Percentiles rank a stretch among this genome's conserved stretches.
Conservation (phyloP, 257 asterid genomes). For the Paraleonurus japonicus region DNA sequence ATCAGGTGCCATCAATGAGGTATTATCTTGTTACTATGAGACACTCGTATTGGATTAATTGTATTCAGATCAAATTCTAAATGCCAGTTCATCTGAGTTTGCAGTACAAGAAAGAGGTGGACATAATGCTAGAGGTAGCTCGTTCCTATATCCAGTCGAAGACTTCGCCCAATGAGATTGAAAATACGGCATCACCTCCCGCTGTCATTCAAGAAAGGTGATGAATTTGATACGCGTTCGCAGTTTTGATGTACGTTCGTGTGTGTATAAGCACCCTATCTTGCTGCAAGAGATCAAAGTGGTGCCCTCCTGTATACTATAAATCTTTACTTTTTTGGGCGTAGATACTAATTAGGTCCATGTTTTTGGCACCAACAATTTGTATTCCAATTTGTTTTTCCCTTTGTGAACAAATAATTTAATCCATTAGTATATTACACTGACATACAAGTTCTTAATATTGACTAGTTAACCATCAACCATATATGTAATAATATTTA, state of each 20-base stretch:
- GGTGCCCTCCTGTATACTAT: constrained; percentile 41
- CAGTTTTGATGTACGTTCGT: constrained; percentile 20
- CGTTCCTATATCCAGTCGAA: constrained; percentile 58
- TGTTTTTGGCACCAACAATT: background rate
- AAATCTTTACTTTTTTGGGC: background rate
- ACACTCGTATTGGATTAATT: background rate
- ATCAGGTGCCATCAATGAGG: constrained; percentile 91
- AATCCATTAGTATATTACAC: background rate
- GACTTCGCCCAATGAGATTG: constrained; percentile 34
- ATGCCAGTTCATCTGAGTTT: background rate
- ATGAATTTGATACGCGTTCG: constrained; percentile 5
- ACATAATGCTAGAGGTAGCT: constrained; percentile 73
- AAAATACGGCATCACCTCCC: constrained; percentile 31
- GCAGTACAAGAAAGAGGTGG: constrained; percentile 98
- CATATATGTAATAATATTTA: no score
- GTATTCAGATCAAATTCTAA: background rate
- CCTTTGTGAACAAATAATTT: background rate
- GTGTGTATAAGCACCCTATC: constrained; percentile 40
- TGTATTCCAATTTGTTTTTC: background rate
- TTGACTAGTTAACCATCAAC: no score
- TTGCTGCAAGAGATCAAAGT: constrained; percentile 40
- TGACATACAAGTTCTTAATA: background rate
- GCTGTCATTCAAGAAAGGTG: constrained; percentile 39
- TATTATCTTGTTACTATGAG: background rate
- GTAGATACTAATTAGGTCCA: constrained; percentile 14